phyloP scores from a whole-genome alignment of 2,329 filamentous ascomycete genomes.

The Epichloe sp. region DNA sequence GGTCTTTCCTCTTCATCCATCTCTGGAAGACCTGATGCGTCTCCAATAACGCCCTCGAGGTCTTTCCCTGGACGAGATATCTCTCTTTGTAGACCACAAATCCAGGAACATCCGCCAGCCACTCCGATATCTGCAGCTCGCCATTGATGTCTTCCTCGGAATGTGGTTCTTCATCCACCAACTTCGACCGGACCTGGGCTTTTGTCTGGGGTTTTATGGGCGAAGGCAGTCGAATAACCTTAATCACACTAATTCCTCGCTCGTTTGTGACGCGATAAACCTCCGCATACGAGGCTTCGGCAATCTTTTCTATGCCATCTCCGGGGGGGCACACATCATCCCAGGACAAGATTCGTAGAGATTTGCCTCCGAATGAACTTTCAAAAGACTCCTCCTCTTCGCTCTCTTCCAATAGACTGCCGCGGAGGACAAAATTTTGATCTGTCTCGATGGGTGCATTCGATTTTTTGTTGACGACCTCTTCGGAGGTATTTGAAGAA shows the following conservation, averaged over 20 bases:
- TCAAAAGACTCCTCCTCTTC: constrained; percentile 7
- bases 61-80: constrained; percentile 44
- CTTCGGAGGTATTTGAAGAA: background rate
- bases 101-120: constrained; percentile 49
- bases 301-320: constrained; percentile 47
- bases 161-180: constrained; percentile 48
- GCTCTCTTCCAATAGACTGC: background rate
- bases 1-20: constrained; percentile 40
- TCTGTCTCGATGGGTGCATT: background rate
- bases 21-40: constrained; percentile 48
- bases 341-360: constrained; percentile 38
- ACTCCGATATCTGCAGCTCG: constrained; percentile 50
- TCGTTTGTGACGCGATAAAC: constrained; percentile 50
- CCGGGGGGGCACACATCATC: constrained; percentile 41
- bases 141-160: constrained; percentile 40
- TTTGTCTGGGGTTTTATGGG: constrained; percentile 46
- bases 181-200: constrained; percentile 35
- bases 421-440: background rate
- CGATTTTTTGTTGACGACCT: background rate
- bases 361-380: constrained; percentile 7
- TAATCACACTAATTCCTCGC: constrained; percentile 50
- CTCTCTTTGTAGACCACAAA: constrained; percentile 55
- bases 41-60: constrained; percentile 38
- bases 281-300: constrained; percentile 53
- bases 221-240: constrained; percentile 46